These are phyloP conservation scores for Oropetium thomaeum DNA, from an alignment of 176 grass and related monocot species.

Conservation along the genomic window DNA sequence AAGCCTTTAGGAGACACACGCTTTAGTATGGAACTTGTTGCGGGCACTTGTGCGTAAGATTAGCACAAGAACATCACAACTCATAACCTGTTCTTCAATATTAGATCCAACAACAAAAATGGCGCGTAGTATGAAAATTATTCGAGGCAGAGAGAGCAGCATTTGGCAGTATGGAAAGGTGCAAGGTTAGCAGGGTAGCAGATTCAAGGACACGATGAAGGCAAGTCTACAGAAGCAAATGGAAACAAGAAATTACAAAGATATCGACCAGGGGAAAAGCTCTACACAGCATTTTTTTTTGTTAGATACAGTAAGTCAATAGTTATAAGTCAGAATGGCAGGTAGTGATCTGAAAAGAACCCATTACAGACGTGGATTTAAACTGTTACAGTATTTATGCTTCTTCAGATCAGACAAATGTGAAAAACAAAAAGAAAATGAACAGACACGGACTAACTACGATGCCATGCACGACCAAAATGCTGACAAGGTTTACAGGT, in stretches of 20 bases:
- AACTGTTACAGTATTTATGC: constrained; percentile 1
- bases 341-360: constrained; percentile 4
- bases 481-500: constrained; percentile 18
- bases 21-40: constrained; percentile 11
- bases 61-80: neutral
- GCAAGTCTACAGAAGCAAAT: neutral
- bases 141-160: constrained; percentile 8
- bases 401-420: constrained; percentile 24
- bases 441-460: constrained; percentile 14
- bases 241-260: constrained; percentile 26
- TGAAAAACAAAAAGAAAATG: constrained; percentile 11
- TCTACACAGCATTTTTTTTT: constrained; percentile 12
- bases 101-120: neutral
- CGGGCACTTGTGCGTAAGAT: neutral
- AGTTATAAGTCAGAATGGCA: neutral
- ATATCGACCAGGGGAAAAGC: neutral
- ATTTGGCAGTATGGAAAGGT: constrained; percentile 18
- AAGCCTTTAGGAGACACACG: constrained; percentile 2
- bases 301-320: constrained; percentile 22
- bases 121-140: neutral
- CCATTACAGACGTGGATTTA: constrained; percentile 4
- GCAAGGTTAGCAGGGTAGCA: neutral
- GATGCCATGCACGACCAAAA: constrained; percentile 15
- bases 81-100: neutral
- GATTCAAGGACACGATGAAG: constrained; percentile 7